Evolutionary conservation across 2,329 filamentous ascomycete genomes (phyloP), one percentile per base, ranked within the genome.

Genomic region (Acephala macrosclerotiorum): DNA sequence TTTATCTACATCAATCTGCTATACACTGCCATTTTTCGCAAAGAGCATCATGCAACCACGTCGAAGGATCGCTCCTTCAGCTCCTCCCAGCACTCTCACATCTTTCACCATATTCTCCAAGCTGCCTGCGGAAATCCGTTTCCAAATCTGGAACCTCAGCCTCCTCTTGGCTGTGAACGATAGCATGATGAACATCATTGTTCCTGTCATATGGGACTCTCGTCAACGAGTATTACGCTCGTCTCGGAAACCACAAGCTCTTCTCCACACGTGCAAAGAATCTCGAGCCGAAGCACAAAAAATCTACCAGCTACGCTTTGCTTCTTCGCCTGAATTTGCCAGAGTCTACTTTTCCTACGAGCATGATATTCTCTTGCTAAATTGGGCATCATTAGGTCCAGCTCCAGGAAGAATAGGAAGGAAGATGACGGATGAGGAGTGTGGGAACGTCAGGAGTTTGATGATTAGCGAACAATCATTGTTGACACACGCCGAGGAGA

Each of bases 251-350:
- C 61, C 47, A 47, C 60, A 62, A 20, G 25, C 26, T 26, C 59
- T 55, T 12, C 60, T 67, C 3, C 59, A 63, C 42, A 38, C 53
- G 5, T 62, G 56, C 58, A 45, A 60, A 9, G 55, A 63, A 42
- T 63, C 66, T 12, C 59, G 66, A 8, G 22, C 22, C 29, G 59
- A 63, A 45, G 66, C 58, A 1, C 51, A 60, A 1, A 65, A 67
- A 33, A 40, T 25, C 12, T 67, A 65, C 40, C 51, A 55, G n/a
- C 36, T 67, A 18, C 16, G 40, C 25, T 58, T 66, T 25, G 61
- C 57, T 12, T 42, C 58, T 3, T 61, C 58, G n/a, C 65, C 61
- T 16, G 61, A 62, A 20, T 60, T 64, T 20, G 61, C 65, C 12
- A 33, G 61, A 9, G 45, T 64, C 12, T 67, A 64, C 33, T 56